Evolutionary conservation across 2,329 filamentous ascomycete genomes (phyloP), one percentile per base, ranked within the genome.

Genomic region (Niveomyces coronatus): DNA sequence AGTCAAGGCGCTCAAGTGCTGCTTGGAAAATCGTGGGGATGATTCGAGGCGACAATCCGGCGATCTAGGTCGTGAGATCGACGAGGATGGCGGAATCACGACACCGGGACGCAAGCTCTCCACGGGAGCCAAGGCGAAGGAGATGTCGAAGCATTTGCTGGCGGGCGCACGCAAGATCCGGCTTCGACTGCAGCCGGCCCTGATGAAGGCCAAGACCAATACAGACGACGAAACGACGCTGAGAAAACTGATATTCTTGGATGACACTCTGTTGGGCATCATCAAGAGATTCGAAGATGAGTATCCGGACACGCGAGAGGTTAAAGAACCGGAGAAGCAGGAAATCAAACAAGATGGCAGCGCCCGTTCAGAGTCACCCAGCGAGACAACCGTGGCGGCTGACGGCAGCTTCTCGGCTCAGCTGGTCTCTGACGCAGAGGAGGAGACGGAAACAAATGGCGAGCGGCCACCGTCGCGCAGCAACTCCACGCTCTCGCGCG

Each of bases 221-320:
- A 68, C 74, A 27, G 76, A 70, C 14, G 82, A 91, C 53, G 82
- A 88, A 49, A 68, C 77, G 47, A 84, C 81, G 47, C 85, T 94
- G 55, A 75, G 88, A 78, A 74, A 70, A 77, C 73, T 96, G 15
- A 68, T 82, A 30, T 94, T 94, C 71, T 74, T 98, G 20, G 87
- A 95, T 51, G 70, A 82, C 44, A 96, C 91, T 0, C 70, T 98
- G 9, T 74, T 87, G 51, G 81, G 82, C 47, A 95, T 96, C 63
- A 96, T 96, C 53, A 80, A 85, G 55, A 82, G 91, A 19, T 98
- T 96, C 55, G 91, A 96, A 57, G 84, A 94, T 55, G 89, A 96
- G 58, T 96, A 87, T 51, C 91, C 91, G 0, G 89, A 96, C 54
- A 93, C 85, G 1, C 78, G 85, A 24, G 66, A 51, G 23, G 8